Evolutionary conservation across 2,329 filamentous ascomycete genomes (phyloP).

Genomic region (Claviceps capensis): DNA sequence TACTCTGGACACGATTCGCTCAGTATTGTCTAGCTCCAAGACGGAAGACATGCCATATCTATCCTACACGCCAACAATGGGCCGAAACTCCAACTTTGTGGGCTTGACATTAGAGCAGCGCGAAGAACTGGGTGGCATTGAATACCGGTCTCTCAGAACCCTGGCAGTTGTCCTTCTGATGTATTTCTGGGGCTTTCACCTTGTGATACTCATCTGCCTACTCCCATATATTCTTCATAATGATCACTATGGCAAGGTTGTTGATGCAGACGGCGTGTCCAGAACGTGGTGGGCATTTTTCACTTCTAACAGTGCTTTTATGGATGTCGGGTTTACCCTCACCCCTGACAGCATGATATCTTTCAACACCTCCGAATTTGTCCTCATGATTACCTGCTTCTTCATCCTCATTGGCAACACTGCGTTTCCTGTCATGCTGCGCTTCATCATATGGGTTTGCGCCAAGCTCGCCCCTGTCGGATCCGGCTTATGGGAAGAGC

Average conservation of each 20-base stretch:
- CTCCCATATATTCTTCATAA: constrained; percentile 67
- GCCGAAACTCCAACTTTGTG: constrained; percentile 83
- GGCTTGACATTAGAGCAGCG: constrained; percentile 81
- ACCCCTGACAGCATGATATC: constrained; percentile 90
- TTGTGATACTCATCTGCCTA: constrained; percentile 60
- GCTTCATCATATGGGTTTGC: constrained; percentile 77
- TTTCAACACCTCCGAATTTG: constrained; percentile 64
- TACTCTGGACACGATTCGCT: constrained; percentile 46
- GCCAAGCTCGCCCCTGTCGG: constrained; percentile 51
- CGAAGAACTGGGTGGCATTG: constrained; percentile 90
- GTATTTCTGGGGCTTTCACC: constrained; percentile 76
- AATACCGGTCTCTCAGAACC: constrained; percentile 85
- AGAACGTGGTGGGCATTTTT: constrained; percentile 88
- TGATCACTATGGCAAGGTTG: constrained; percentile 46
- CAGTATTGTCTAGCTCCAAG: constrained; percentile 39
- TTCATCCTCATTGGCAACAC: constrained; percentile 93
- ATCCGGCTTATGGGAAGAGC: constrained; percentile 73
- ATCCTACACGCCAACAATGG: constrained; percentile 85
- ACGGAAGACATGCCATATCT: constrained; percentile 68
- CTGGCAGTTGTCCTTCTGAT: constrained; percentile 61
- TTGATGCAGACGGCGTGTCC: constrained; percentile 47
- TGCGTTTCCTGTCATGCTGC: constrained; percentile 86
- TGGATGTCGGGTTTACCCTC: constrained; percentile 85
- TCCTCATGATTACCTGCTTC: constrained; percentile 65
- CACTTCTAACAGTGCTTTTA: constrained; percentile 77